phyloP scores from a whole-genome alignment of 163 green algal species.

The Volvox carteri region DNA sequence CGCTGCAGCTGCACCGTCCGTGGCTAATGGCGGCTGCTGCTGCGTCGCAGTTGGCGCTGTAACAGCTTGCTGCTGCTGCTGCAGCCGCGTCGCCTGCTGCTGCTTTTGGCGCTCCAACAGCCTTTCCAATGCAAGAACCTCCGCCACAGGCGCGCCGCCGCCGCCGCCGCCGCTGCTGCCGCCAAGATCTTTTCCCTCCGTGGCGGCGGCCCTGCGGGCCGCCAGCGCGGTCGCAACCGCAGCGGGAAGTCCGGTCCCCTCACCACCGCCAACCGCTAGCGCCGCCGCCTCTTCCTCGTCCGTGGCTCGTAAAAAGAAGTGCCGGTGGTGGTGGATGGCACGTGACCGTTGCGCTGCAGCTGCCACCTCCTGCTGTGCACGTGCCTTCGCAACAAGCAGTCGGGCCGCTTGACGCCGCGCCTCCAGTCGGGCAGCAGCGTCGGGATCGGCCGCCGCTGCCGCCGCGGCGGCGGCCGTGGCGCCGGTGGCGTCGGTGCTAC shows the following conservation, averaged over 20 bases:
- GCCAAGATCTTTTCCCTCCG: not conserved
- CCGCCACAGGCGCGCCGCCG: not conserved
- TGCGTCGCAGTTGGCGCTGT: not conserved
- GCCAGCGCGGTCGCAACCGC: not conserved
- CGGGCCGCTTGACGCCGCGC: constrained; percentile 35
- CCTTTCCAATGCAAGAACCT: constrained; percentile 41
- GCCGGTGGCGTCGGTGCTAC: not conserved
- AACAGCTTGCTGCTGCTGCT: not conserved
- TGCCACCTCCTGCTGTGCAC: constrained; percentile 42
- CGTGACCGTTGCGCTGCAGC: constrained; percentile 33
- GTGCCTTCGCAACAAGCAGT: constrained; percentile 49
- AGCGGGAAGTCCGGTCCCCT: not conserved
- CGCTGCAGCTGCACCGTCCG: not conserved
- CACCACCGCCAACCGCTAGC: not conserved
- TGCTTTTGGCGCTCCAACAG: constrained; percentile 33
- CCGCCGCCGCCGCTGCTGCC: not conserved
- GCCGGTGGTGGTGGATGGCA: constrained; percentile 50
- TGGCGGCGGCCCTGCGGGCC: not conserved
- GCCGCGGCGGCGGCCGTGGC: not conserved
- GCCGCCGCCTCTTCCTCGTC: constrained; percentile 29
- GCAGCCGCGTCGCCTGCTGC: not conserved
- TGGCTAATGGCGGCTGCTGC: not conserved
- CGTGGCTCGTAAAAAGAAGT: constrained; percentile 38
- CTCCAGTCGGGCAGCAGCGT: constrained; percentile 12
- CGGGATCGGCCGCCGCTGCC: not conserved